Conservation (phyloP, 805 yeast genomes). For the Torulaspora indica region DNA sequence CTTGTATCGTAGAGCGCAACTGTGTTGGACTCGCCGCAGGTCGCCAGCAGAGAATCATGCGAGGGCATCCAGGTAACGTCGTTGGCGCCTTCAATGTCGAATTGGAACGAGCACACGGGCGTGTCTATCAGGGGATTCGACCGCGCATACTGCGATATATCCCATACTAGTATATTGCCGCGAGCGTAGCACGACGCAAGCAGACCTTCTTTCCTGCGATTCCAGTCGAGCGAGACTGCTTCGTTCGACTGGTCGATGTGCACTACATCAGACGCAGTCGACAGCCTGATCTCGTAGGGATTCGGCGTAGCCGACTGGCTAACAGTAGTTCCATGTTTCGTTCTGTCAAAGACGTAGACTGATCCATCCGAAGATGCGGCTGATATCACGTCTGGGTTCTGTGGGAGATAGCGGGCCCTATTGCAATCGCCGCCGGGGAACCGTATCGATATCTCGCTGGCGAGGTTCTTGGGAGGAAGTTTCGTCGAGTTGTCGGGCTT, state of each 20-base stretch:
- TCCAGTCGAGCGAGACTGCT: constrained; percentile 75
- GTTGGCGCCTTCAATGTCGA: constrained; percentile 53
- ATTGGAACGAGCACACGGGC: constrained; percentile 20
- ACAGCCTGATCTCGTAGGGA: constrained; percentile 21
- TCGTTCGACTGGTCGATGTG: constrained; percentile 41
- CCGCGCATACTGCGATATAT: constrained; percentile 45
- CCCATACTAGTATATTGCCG: constrained; percentile 65
- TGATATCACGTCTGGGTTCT: constrained; percentile 78
- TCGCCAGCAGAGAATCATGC: constrained; percentile 57
- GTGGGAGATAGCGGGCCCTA: constrained; percentile 70
- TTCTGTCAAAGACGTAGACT: constrained; percentile 68
- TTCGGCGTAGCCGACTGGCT: constrained; percentile 15
- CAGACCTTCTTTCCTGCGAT: constrained; percentile 53
- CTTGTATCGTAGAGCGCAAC: constrained; percentile 55
- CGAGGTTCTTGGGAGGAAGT: constrained; percentile 28
- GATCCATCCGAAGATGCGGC: constrained; percentile 64
- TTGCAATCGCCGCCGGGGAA: constrained; percentile 57
- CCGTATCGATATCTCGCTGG: constrained; percentile 25
- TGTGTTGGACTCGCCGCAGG: constrained; percentile 61
- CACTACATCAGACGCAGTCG: constrained; percentile 26
- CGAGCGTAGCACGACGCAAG: constrained; percentile 58
- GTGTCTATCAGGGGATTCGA: constrained; percentile 25
- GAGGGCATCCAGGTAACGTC: constrained; percentile 64
- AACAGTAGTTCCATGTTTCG: constrained; percentile 59
- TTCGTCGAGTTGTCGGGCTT: constrained; percentile 33